Conservation (phyloP, 805 yeast species). For the Jamesozyma lodderae region DNA sequence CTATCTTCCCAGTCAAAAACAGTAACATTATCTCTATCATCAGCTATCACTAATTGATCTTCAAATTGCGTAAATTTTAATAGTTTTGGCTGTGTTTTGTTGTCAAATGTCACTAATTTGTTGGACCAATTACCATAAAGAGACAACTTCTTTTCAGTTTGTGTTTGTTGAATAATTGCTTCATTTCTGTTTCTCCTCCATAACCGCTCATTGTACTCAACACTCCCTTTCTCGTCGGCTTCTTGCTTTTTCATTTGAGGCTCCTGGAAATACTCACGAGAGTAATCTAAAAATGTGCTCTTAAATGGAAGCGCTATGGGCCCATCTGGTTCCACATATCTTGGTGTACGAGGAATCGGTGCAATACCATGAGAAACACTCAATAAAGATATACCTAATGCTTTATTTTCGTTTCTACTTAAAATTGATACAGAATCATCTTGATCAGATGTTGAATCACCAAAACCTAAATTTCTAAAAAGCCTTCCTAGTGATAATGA, state of each 20-base stretch:
- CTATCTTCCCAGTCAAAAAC: constrained; percentile 81
- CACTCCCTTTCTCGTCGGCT: constrained; percentile 85
- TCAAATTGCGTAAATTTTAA: constrained; percentile 87
- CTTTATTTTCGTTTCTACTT: constrained; percentile 18
- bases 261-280: constrained; percentile 87
- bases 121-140: constrained; percentile 80
- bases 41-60: constrained; percentile 66
- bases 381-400: constrained; percentile 17
- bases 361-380: constrained; percentile 34
- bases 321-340: constrained; percentile 33
- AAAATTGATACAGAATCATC: constrained; percentile 14
- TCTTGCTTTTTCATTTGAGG: constrained; percentile 87
- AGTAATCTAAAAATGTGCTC: constrained; percentile 62
- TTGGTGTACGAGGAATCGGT: constrained; percentile 49
- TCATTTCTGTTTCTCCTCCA: constrained; percentile 93
- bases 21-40: constrained; percentile 72
- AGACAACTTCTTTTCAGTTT: constrained; percentile 77
- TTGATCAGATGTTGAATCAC: constrained; percentile 9
- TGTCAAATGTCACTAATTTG: constrained; percentile 48
- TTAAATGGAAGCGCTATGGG: constrained; percentile 39
- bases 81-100: constrained; percentile 70
- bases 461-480: constrained; percentile 23
- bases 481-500: constrained; percentile 23
- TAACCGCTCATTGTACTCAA: constrained; percentile 65
- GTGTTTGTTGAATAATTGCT: constrained; percentile 76